Base-by-base conservation (phyloP, 116 monocot genomes). In the Posidonia oceanica region DNA sequence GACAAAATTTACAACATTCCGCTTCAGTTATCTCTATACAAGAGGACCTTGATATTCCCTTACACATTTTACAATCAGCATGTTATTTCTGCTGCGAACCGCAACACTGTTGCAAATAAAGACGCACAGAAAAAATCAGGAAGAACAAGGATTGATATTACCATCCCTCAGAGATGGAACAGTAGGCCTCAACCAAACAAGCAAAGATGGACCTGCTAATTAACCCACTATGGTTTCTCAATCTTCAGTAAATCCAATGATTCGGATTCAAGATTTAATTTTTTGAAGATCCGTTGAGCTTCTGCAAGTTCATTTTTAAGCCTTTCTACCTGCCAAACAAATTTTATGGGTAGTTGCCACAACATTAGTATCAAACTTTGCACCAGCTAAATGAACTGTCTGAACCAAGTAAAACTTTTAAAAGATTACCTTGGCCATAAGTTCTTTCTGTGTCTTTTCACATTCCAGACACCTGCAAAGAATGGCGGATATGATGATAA, bases 381-480 rank as follows among this genome's bases (percentile, higher is more conserved):
- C 13, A 4, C 11, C 22, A 14, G 29, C 29, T 0, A 29, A 29
- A 0, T 29, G 29, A 29, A 29, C 29, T 29, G 29, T 29, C 29
- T 29, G 44, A 68, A 40, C 65, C 18, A 11, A 10, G 44, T 40
- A 15, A 13, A 1, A 61, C 29, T 40, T 7, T 22, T n/a, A 68
- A 36, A 3, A 68, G 8, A 51, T 70, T 55, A 86, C 83, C 81
- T 83, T 83, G 36, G 73, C 61, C 7, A 54, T 11, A 59, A 87
- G 83, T 52, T 80, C 77, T 68, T 76, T 81, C 48, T 70, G 63
- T 5, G 21, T 64, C 55, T 52, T 56, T 60, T 83, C 87, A 41
- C 38, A 69, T 3, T 78, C 67, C 10, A 39, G 5, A 61, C 87
- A 87, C 78, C 87, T 87, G 71, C 1, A 78, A 36, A 40, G 17